Base-by-base conservation (phyloP, 768 basidiomycete genomes). In the Inosperma sp. region DNA sequence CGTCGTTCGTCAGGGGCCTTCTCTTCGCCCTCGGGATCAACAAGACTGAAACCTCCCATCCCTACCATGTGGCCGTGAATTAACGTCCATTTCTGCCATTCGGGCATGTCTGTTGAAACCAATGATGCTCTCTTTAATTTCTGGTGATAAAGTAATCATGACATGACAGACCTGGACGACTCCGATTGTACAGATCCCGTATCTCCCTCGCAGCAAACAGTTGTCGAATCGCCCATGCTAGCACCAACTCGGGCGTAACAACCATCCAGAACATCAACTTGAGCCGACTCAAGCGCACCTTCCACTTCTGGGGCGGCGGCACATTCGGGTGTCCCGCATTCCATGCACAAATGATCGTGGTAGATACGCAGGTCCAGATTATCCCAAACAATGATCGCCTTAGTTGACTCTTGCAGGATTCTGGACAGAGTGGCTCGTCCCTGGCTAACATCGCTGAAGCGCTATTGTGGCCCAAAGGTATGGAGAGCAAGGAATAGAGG, bases 41-140 rank as follows among this genome's bases (percentile, higher is more conserved):
- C 17, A 5, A 55, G 53, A 4, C 49, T 31, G 22, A 56, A 41
- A 22, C 54, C 54, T 3, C 54, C 54, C 54, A 56, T 56, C 23
- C 48, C 27, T 10, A 52, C 30, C 37, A 55, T 50, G 36, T 34
- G 48, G 2, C 53, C 53, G 8, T 55, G 53, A 4, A 27, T 50
- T 25, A 30, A 46, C 35, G 53, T 46, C 53, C 53, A 55, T 13
- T 5, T 35, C 34, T 12, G 14, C 34, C 34, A 13, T 17, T 5
- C 12, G 6, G 34, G 5, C 14, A 35, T 14, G 17, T 13, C 34
- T 35, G 34, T 5, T 12, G 14, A 14, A 35, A 35, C 34, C 14
- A 13, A 17, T 4, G 12, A 14, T n/a, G n/a, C n/a, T n/a, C n/a
- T n/a, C n/a, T n/a, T n/a, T n/a, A n/a, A n/a, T n/a, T n/a, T n/a